A percentile compares a stretch with the other conserved stretches of the same genome.
Conservation (phyloP, 1,139 yeast genomes). For the Yamadazyma epiphylla region DNA sequence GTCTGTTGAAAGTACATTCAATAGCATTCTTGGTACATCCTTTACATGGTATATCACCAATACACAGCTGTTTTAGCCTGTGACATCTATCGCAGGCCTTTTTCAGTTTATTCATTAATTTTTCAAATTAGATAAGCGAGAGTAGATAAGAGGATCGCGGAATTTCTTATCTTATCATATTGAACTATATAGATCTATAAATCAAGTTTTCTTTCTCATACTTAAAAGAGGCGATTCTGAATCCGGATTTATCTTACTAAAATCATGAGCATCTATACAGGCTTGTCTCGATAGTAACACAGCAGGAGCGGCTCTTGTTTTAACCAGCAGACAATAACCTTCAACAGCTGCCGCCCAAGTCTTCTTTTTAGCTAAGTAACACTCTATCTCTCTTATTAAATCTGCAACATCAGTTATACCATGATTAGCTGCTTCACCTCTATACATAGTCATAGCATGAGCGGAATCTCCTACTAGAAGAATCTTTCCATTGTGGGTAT, state of each 20-base stretch:
- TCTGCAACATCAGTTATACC: conserved; percentile 17
- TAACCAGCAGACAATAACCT: conserved; percentile 10
- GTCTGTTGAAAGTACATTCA: conserved; percentile 11
- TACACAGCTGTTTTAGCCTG: conserved; percentile 14
- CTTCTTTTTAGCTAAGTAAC: conserved; percentile 3
- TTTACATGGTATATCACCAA: conserved; percentile 10
- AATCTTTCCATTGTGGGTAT: conserved; percentile 4
- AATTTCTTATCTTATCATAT: conserved; percentile 1
- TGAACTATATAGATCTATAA: neutral
- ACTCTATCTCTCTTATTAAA: conserved; percentile 10
- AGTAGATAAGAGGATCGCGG: conserved; percentile 1
- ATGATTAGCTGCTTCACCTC: conserved; percentile 20
- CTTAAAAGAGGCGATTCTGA: conserved; percentile 16
- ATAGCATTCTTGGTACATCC: conserved; percentile 7
- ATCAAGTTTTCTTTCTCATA: conserved; percentile 14
- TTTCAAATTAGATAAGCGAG: neutral
- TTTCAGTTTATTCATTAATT: conserved; percentile 3
- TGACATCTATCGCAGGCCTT: conserved; percentile 18
- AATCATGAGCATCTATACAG: conserved; percentile 19
- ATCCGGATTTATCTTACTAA: conserved; percentile 11
- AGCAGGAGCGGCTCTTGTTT: conserved; percentile 15
- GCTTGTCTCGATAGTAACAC: conserved; percentile 18
- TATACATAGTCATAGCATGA: conserved; percentile 21
- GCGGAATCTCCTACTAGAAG: conserved; percentile 13
- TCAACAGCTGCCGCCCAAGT: conserved; percentile 12